Conservation (phyloP, 2,329 filamentous ascomycete species). For the Massarina eburnea region DNA sequence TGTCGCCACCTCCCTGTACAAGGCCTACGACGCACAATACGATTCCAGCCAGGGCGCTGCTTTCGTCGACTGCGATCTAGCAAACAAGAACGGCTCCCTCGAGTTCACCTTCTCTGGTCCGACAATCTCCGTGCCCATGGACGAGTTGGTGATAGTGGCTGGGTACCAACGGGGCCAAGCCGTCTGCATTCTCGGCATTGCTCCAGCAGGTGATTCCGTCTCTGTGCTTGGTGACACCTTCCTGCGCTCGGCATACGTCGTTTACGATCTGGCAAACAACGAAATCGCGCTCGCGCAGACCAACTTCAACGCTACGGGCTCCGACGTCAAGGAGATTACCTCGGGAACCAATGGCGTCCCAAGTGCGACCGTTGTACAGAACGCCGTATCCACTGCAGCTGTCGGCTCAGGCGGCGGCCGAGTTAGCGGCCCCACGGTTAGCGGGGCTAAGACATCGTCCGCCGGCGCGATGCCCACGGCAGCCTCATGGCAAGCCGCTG, state of each 20-base stretch:
- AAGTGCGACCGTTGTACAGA: slow-evolving; percentile 53
- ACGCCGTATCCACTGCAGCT: slow-evolving; percentile 53
- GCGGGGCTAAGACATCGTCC: slow-evolving; percentile 7
- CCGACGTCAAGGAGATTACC: slow-evolving; percentile 57
- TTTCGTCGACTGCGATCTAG: slow-evolving; percentile 56
- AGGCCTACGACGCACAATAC: slow-evolving; percentile 45
- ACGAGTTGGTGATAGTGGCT: slow-evolving; percentile 58
- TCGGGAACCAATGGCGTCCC: slow-evolving; percentile 53
- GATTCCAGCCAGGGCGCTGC: slow-evolving; percentile 47
- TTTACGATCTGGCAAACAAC: slow-evolving; percentile 63
- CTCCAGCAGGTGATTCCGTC: slow-evolving; percentile 50
- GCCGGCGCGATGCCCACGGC: slow-evolving; percentile 31
- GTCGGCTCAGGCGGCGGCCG: slow-evolving; percentile 50
- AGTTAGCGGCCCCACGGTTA: slow-evolving; percentile 23
- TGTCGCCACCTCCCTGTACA: slow-evolving; percentile 52
- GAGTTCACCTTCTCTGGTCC: slow-evolving; percentile 60
- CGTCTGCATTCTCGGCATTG: slow-evolving; percentile 53
- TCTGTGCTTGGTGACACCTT: slow-evolving; percentile 64
- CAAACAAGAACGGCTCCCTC: slow-evolving; percentile 52
- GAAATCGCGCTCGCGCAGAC: slow-evolving; percentile 64
- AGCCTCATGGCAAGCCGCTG: slow-evolving; percentile 30
- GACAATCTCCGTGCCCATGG: slow-evolving; percentile 57
- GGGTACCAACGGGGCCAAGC: slow-evolving; percentile 45
- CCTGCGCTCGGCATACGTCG: slow-evolving; percentile 63
- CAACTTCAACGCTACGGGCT: slow-evolving; percentile 57